Percentiles rank a stretch among this genome's conserved stretches.
phyloP scores from a whole-genome alignment of 345 rosid genomes.

The Microcos paniculata region DNA sequence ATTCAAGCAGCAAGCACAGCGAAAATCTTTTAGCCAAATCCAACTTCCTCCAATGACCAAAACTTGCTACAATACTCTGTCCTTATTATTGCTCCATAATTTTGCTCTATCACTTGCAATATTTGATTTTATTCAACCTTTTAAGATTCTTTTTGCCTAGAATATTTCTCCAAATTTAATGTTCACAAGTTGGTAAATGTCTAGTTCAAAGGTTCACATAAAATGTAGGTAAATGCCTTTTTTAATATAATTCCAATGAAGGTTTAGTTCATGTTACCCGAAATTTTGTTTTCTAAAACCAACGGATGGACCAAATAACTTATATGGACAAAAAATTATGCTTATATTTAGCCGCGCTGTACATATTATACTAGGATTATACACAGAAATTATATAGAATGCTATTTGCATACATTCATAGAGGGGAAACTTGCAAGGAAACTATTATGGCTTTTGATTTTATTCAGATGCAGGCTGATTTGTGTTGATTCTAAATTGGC shows the following conservation, averaged over 20 bases:
- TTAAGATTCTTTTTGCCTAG: slow-evolving; percentile 21
- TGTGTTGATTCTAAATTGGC: neutral
- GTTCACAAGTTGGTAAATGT: too few relatives aligned
- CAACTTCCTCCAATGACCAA: slow-evolving; percentile 3
- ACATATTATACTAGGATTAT: neutral
- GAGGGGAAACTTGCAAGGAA: neutral
- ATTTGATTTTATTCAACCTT: slow-evolving; percentile 13
- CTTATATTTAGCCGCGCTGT: neutral
- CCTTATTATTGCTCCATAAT: neutral
- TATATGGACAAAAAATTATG: neutral
- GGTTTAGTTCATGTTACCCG: too few relatives aligned
- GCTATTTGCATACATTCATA: neutral
- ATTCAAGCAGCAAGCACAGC: too few relatives aligned
- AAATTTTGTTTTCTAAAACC: neutral
- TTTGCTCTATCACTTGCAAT: neutral
- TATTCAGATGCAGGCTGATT: neutral
- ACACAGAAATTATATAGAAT: neutral
- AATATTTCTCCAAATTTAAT: too few relatives aligned
- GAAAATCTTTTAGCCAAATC: slow-evolving; percentile 11
- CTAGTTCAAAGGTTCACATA: neutral
- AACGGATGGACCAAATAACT: neutral
- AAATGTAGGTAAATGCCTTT: neutral
- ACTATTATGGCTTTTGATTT: neutral
- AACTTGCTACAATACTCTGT: neutral
- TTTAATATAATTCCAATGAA: neutral